A percentile compares a stretch with the other conserved stretches of the same genome.
phyloP scores from a whole-genome alignment of 257 asterid genomes.

The Nicotiana tomentosiformis region DNA sequence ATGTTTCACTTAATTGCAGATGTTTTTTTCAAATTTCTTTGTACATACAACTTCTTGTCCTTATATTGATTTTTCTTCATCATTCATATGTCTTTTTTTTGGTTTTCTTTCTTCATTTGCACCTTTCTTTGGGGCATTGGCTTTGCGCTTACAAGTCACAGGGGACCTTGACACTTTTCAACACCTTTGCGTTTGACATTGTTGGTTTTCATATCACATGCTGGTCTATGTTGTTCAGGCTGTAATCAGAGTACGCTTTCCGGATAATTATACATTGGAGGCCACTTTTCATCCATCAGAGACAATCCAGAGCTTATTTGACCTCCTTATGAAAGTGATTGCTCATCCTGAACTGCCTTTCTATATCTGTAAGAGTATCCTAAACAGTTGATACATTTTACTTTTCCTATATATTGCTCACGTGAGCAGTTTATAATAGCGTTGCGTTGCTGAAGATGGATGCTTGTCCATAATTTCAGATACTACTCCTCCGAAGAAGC shows the following conservation, averaged over 20 bases:
- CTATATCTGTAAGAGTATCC: conserved; percentile 57
- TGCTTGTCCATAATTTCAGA: conserved; percentile 35
- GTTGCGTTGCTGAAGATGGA: conserved; percentile 10
- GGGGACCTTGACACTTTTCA: neutral
- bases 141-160: neutral
- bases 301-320: conserved; percentile 66
- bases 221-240: conserved; percentile 39
- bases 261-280: conserved; percentile 84
- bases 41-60: neutral
- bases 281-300: conserved; percentile 85
- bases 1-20: neutral
- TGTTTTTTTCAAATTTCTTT: neutral
- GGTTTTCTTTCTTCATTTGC: neutral
- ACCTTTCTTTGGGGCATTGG: neutral
- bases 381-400: neutral
- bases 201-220: neutral
- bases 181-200: neutral
- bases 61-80: neutral
- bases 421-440: neutral
- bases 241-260: conserved; percentile 82
- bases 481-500: conserved; percentile 94
- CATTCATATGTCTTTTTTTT: neutral
- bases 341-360: conserved; percentile 68
- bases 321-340: conserved; percentile 62
- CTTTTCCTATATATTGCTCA: neutral